A percentile compares a stretch with the other conserved stretches of the same genome.
These are phyloP conservation scores for Thalassiosira mediterranea DNA, from an alignment of 352 stramenopile species.

Conservation along the genomic window DNA sequence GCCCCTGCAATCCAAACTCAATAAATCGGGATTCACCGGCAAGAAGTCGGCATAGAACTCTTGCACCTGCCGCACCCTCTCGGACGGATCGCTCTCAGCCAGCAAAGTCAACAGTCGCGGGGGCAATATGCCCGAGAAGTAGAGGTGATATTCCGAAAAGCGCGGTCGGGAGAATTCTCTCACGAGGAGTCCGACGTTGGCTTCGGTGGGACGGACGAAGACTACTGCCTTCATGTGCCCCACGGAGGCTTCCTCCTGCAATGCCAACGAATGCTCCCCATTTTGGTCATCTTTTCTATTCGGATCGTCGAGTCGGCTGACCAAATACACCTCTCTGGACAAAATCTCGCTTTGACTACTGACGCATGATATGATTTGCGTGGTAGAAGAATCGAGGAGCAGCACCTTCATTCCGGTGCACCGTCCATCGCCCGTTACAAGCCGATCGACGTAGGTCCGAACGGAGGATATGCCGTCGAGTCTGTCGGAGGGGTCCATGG, in stretches of 20 bases:
- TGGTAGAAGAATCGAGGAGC: slow-evolving; percentile 94
- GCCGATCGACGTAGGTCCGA: slow-evolving; percentile 86
- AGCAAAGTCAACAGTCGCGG: slow-evolving; percentile 92
- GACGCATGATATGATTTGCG: slow-evolving; percentile 93
- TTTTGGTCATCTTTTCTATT: slow-evolving; percentile 17
- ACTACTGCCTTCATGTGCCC: slow-evolving; percentile 93
- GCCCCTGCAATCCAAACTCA: slow-evolving; percentile 93
- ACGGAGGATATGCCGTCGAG: slow-evolving; percentile 83
- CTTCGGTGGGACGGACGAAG: slow-evolving; percentile 92
- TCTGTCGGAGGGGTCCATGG: too few relatives aligned
- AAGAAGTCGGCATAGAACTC: slow-evolving; percentile 99
- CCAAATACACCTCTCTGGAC: slow-evolving; percentile 94
- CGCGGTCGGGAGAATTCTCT: slow-evolving; percentile 92
- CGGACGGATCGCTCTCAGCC: slow-evolving; percentile 93
- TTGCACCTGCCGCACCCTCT: slow-evolving; percentile 94
- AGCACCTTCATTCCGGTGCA: slow-evolving; percentile 95
- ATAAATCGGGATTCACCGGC: slow-evolving; percentile 97
- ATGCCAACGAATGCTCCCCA: slow-evolving; percentile 41
- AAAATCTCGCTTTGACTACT: slow-evolving; percentile 96
- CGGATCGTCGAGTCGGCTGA: slow-evolving; percentile 89
- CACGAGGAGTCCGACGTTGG: slow-evolving; percentile 90
- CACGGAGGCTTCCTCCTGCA: slow-evolving; percentile 37
- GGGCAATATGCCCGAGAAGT: slow-evolving; percentile 97
- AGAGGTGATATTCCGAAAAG: slow-evolving; percentile 98
- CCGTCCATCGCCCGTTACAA: slow-evolving; percentile 81